Evolutionary conservation across 441 rosid species (phyloP).

Genomic region (Croton laevigatus): DNA sequence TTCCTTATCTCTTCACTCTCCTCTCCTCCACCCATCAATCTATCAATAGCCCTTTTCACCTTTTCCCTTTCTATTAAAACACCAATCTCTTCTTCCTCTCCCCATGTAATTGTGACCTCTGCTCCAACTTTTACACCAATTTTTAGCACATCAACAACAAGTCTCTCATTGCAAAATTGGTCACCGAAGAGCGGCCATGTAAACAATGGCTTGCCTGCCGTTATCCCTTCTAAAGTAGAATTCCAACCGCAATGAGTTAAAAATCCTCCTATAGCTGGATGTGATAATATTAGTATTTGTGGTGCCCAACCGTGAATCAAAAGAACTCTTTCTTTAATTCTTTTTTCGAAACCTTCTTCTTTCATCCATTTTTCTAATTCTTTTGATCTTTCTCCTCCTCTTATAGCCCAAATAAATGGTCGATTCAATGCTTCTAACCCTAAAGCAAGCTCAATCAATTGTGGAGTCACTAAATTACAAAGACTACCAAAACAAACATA

Average conservation of each 20-base stretch:
- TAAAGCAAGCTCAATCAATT: constrained; percentile 40
- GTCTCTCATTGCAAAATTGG: constrained; percentile 36
- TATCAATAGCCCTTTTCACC: no score
- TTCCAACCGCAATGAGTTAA: constrained; percentile 43
- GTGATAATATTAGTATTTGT: constrained; percentile 30
- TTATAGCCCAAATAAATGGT: constrained; percentile 51
- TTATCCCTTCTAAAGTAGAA: constrained; percentile 23
- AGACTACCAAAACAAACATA: constrained; percentile 53
- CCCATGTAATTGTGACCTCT: constrained; percentile 6
- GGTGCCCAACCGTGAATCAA: constrained; percentile 36
- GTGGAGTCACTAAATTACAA: constrained; percentile 19
- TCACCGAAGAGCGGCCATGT: constrained; percentile 33
- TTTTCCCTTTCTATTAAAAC: no score
- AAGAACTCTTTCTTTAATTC: constrained; percentile 26
- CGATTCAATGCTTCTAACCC: constrained; percentile 45
- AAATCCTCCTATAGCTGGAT: constrained; percentile 31
- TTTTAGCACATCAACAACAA: constrained; percentile 26
- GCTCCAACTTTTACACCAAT: constrained; percentile 29
- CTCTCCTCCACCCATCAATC: background rate
- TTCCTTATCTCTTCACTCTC: no score
- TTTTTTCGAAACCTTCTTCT: constrained; percentile 32
- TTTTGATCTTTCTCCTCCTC: constrained; percentile 10
- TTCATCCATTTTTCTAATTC: constrained; percentile 26
- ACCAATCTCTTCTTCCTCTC: background rate
- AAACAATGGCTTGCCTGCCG: constrained; percentile 29